phyloP scores from a whole-genome alignment of 2,329 filamentous ascomycete species.

The Xylariaceae sp. region DNA sequence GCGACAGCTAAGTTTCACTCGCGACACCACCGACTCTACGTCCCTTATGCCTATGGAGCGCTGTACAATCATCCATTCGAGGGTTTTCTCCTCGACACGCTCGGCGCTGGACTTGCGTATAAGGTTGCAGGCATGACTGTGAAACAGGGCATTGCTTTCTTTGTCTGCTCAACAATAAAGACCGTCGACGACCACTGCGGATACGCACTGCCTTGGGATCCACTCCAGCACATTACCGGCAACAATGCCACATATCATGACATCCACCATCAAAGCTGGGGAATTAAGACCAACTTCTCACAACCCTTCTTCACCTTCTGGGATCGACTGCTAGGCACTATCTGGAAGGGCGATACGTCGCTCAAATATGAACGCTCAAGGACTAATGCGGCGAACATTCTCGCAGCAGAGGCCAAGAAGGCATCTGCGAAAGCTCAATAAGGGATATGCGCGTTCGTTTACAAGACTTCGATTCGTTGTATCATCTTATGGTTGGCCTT shows the following conservation, averaged over 20 bases:
- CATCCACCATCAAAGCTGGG: conserved; percentile 98
- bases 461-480: conserved; percentile 31
- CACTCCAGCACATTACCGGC: conserved; percentile 85
- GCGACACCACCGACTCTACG: conserved; percentile 94
- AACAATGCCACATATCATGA: conserved; percentile 98
- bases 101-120: conserved; percentile 84
- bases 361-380: conserved; percentile 51
- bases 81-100: conserved; percentile 90
- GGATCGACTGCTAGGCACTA: conserved; percentile 82
- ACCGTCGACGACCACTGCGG: conserved; percentile 98
- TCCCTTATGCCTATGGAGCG: conserved; percentile 95
- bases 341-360: conserved; percentile 71
- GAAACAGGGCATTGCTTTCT: conserved; percentile 88
- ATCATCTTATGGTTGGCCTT: conserved; percentile 35
- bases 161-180: conserved; percentile 88
- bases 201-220: conserved; percentile 94
- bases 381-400: conserved; percentile 46
- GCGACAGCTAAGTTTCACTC: conserved; percentile 82
- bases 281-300: conserved; percentile 93
- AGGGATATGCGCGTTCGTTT: not conserved
- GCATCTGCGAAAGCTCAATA: conserved; percentile 38
- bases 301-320: conserved; percentile 96
- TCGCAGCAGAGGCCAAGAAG: conserved; percentile 55
- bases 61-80: conserved; percentile 97
- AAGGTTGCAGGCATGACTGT: conserved; percentile 81